Evolutionary conservation across 2,329 filamentous ascomycete genomes (phyloP).

Genomic region (Penicillium sp.): DNA sequence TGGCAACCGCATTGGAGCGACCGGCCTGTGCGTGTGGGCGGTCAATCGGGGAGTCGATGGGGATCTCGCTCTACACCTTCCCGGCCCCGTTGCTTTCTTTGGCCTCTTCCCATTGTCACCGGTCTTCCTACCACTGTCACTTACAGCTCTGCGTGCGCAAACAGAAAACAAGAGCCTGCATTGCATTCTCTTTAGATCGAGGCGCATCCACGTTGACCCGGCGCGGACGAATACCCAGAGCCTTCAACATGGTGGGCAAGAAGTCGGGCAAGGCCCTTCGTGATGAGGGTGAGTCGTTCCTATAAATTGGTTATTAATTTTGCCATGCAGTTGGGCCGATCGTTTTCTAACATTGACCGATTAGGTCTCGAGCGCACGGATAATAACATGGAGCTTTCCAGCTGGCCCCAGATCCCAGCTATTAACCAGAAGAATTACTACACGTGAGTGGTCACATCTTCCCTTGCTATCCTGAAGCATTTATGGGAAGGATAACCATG

Average conservation of each 20-base stretch:
- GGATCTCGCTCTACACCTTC: slow-evolving; percentile 10
- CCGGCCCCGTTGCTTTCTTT: not conserved
- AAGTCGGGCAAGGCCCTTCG: slow-evolving; percentile 62
- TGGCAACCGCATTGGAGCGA: slow-evolving; percentile 22
- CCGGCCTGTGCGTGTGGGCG: slow-evolving; percentile 27
- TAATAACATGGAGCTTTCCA: slow-evolving; percentile 95
- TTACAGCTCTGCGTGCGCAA: not conserved
- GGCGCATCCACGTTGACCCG: slow-evolving; percentile 8
- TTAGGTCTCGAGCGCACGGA: slow-evolving; percentile 91
- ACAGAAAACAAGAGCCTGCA: not conserved
- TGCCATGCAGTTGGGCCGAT: not conserved
- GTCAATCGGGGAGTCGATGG: slow-evolving; percentile 22
- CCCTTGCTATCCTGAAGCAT: not conserved
- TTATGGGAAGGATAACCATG: not conserved
- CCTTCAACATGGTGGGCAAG: slow-evolving; percentile 60
- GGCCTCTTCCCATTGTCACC: not conserved
- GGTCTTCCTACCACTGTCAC: not conserved
- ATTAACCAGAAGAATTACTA: slow-evolving; percentile 99
- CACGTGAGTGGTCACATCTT: slow-evolving; percentile 60
- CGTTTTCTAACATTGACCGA: slow-evolving; percentile 9
- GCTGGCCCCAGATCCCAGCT: slow-evolving; percentile 85
- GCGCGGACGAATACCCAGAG: not conserved
- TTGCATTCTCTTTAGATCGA: slow-evolving; percentile 19
- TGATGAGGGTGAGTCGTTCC: slow-evolving; percentile 52
- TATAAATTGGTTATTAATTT: not conserved